Evolutionary conservation across 2,329 filamentous ascomycete species (phyloP).

Genomic region (Aureobasidium musti): DNA sequence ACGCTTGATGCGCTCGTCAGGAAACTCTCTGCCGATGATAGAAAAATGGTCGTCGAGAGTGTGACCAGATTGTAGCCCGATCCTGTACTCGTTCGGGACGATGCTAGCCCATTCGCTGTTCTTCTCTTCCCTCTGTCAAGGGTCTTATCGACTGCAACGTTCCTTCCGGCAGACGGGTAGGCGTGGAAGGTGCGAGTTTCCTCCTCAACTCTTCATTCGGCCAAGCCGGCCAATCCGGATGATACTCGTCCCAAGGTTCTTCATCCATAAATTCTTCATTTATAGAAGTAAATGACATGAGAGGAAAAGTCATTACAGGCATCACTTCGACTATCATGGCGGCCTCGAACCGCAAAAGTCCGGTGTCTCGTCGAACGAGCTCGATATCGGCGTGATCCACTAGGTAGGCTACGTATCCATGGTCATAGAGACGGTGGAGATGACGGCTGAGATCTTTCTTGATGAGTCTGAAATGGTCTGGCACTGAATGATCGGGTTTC

Average conservation of each 20-base stretch:
- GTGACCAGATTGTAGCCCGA: neutral
- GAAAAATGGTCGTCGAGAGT: neutral
- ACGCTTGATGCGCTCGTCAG: neutral
- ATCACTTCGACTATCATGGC: neutral
- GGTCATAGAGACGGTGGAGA: neutral
- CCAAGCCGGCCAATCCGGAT: neutral
- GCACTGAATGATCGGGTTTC: neutral
- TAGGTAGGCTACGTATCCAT: neutral
- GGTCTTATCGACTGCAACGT: neutral
- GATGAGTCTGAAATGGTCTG: neutral
- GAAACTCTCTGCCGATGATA: neutral
- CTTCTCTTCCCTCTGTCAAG: neutral
- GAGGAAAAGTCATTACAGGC: neutral
- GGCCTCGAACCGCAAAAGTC: neutral
- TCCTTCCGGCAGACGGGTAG: neutral
- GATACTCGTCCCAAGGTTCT: neutral
- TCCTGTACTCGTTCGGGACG: neutral
- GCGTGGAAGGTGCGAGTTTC: neutral
- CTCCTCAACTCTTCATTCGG: neutral
- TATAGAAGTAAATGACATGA: neutral
- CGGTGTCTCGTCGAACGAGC: neutral
- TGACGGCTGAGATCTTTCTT: neutral
- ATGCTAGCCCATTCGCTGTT: neutral
- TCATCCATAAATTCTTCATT: neutral
- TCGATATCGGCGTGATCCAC: neutral